A percentile compares a stretch with the other conserved stretches of the same genome.
Conservation (phyloP, 108 stramenopile genomes). For the Stephanodiscus minutulus region DNA sequence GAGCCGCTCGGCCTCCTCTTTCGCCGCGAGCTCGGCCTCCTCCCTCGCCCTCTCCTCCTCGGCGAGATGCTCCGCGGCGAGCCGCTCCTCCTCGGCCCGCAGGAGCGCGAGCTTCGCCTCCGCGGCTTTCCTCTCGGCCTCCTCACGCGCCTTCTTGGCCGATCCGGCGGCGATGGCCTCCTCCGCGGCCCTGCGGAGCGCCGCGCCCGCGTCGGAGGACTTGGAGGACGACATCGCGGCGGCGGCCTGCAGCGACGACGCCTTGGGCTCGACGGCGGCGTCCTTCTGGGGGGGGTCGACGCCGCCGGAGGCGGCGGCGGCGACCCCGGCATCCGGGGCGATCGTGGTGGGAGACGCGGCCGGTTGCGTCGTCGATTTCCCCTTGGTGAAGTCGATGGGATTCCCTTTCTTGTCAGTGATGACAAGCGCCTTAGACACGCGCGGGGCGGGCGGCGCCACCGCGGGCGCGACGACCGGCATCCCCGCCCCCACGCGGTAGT, state of each 20-base stretch:
- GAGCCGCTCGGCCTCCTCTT: constrained; percentile 22
- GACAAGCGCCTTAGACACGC: constrained; percentile 15
- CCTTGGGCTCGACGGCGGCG: constrained; percentile 17
- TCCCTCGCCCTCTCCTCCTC: constrained; percentile 21
- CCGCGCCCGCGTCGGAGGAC: constrained; percentile 60
- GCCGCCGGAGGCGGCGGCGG: constrained; percentile 1
- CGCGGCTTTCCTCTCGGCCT: constrained; percentile 27
- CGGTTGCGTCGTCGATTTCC: constrained; percentile 9
- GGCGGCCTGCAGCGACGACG: constrained; percentile 29
- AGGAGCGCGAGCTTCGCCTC: constrained; percentile 16
- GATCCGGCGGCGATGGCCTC: constrained; percentile 58
- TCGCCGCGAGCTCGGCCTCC: constrained; percentile 16
- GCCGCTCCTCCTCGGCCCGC: constrained; percentile 25
- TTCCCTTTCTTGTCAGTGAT: constrained; percentile 70
- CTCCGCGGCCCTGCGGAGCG: constrained; percentile 63
- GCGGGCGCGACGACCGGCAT: neutral
- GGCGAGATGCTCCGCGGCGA: constrained; percentile 26
- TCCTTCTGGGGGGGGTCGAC: constrained; percentile 15
- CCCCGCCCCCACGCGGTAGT: too few species aligned
- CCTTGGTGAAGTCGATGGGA: constrained; percentile 53
- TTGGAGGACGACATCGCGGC: constrained; percentile 23
- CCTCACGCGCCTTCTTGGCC: constrained; percentile 44
- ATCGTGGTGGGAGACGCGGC: constrained; percentile 7
- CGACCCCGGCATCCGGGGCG: neutral
- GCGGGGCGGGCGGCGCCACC: constrained; percentile 12